Evolutionary conservation across 257 asterid species (phyloP).

Genomic region (Scutellaria minor): DNA sequence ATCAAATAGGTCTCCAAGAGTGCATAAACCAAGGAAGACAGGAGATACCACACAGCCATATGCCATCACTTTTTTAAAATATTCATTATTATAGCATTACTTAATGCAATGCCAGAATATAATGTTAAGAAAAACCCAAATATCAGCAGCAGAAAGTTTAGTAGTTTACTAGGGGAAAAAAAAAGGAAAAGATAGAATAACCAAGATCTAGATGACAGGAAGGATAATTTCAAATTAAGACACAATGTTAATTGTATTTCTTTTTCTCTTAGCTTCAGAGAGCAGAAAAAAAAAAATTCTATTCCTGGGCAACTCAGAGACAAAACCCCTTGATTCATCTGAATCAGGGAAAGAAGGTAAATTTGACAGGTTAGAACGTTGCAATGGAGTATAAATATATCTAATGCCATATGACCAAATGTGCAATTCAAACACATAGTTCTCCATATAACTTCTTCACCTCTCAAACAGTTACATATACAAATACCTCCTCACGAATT

Average conservation of each 20-base stretch:
- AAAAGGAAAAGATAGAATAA: neutral
- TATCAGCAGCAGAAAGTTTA: slow-evolving; percentile 4
- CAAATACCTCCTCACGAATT: neutral
- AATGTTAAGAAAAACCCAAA: slow-evolving; percentile 18
- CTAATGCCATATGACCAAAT: slow-evolving; percentile 12
- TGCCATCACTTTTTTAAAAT: slow-evolving; percentile 10
- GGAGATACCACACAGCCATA: neutral
- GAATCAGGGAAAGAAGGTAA: neutral
- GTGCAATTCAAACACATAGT: slow-evolving; percentile 15
- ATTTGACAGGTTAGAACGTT: neutral
- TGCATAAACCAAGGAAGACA: slow-evolving; percentile 12
- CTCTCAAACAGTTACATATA: slow-evolving; percentile 1
- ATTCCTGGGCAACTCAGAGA: neutral
- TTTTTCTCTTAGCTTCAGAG: neutral
- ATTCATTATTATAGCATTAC: slow-evolving; percentile 3
- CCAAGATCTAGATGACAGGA: neutral
- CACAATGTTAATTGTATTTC: neutral
- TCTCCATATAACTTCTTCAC: neutral
- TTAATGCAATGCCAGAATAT: slow-evolving; percentile 26
- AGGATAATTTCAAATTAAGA: neutral
- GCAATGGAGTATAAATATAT: neutral
- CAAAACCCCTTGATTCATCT: neutral
- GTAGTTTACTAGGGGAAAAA: neutral
- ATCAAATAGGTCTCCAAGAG: slow-evolving; percentile 14
- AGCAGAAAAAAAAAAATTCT: neutral